Base-by-base conservation (phyloP, 2,329 filamentous ascomycete genomes). In the Fusarium camptoceras region DNA sequence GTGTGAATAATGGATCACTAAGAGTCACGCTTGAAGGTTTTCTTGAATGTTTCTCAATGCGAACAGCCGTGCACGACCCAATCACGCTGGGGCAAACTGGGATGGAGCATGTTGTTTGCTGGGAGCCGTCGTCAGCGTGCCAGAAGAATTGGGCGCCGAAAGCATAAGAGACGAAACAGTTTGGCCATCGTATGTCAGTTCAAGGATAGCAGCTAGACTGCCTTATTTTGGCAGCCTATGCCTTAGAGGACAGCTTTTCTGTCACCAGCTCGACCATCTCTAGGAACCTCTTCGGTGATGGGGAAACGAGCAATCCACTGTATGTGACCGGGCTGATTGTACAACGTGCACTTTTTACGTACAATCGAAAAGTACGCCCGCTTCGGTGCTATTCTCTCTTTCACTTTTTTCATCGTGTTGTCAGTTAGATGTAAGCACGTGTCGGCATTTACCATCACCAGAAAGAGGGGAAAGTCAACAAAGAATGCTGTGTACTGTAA, bases 301-400 rank as follows among this genome's bases (percentile, higher is more conserved):
- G 28, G 37, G 55, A 48, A 55, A 61, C n/a, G 15, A 64, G 44
- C 8, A 55, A 50, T 27, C 57, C 64, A 53, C 57, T 50, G 51
- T 64, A 65, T 37, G 31, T 51, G 31, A 54, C 57, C 55, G 67
- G 54, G 63, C 44, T 27, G 28, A 41, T 55, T 58, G 57, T 50
- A 59, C 62, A 42, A 54, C 55, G 42, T 57, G 64, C 18, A 64
- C 11, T 31, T 64, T 58, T 71, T 71, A 71, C 68, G 68, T 72
- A 72, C 68, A 62, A 53, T 51, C 25, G 59, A 58, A 57, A 30
- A 44, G 31, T 30, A 50, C 39, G 49, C 68, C 61, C 55, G 43
- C 24, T 44, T 64, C 60, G 50, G 64, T 66, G 59, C 31, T 62
- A 59, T 64, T 41, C n/a, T 22, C 34, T 53, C 31, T 62, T 57